Conservation (phyloP, 306 rosid species). For the Nissolia schottii region DNA sequence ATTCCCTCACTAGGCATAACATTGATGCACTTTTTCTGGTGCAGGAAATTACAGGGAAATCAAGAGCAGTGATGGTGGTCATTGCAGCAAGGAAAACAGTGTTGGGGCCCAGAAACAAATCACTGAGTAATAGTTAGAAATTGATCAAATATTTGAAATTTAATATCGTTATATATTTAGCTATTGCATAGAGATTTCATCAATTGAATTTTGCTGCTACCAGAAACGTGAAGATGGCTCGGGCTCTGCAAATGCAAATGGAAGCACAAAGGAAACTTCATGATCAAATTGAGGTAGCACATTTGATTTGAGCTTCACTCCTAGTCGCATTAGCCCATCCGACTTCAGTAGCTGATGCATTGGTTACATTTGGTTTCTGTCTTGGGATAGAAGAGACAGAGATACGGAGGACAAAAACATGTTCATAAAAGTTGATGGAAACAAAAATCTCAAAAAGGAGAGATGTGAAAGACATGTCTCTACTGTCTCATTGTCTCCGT, state of each 20-base stretch:
- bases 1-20: constrained; percentile 8
- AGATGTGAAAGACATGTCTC: no score
- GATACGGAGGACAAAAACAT: no score
- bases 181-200: constrained; percentile 20
- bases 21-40: constrained; percentile 16
- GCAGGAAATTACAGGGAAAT: constrained; percentile 54
- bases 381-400: no score
- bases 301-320: constrained; percentile 11
- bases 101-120: constrained; percentile 44
- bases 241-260: constrained; percentile 84
- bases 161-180: background rate
- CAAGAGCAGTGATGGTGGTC: constrained; percentile 49
- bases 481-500: no score
- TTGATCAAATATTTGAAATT: constrained; percentile 23
- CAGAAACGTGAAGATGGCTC: constrained; percentile 65
- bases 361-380: no score
- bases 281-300: constrained; percentile 82
- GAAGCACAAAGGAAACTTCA: constrained; percentile 71
- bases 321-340: no score
- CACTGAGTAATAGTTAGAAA: constrained; percentile 61
- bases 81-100: constrained; percentile 46
- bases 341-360: no score
- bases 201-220: constrained; percentile 32
- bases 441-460: no score
- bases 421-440: no score